Percentiles rank a stretch among this genome's conserved stretches.
Evolutionary conservation across 2,329 filamentous ascomycete species (phyloP).

Genomic region (Penicillium sp.): DNA sequence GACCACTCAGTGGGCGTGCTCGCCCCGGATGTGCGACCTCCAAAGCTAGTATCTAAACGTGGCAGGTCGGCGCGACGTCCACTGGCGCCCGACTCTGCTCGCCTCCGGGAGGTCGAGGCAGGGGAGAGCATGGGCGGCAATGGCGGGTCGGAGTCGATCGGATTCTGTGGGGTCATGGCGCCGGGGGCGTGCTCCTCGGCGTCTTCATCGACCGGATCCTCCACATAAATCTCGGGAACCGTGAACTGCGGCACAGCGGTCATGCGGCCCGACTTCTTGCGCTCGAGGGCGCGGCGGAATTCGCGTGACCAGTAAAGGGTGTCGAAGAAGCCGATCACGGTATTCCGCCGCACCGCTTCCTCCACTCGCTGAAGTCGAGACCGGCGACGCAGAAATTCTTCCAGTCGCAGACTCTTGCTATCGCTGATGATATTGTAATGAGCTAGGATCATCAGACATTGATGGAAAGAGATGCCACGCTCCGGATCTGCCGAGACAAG

Average conservation of each 20-base stretch:
- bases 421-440: constrained; percentile 99
- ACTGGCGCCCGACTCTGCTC: constrained; percentile 26
- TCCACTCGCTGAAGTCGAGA: constrained; percentile 89
- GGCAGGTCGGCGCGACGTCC: constrained; percentile 39
- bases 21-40: constrained; percentile 32
- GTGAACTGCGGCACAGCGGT: constrained; percentile 70
- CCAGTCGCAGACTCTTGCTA: constrained; percentile 87
- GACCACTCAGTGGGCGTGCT: constrained; percentile 44
- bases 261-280: constrained; percentile 69
- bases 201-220: constrained; percentile 58
- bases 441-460: constrained; percentile 87
- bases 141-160: constrained; percentile 12
- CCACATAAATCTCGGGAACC: constrained; percentile 84
- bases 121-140: constrained; percentile 32
- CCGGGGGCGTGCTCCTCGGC: constrained; percentile 11
- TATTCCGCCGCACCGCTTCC: constrained; percentile 82
- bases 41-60: constrained; percentile 39
- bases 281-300: constrained; percentile 70
- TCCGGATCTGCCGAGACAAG: constrained; percentile 88
- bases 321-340: constrained; percentile 92
- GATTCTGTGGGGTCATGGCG: constrained; percentile 20
- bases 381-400: constrained; percentile 87
- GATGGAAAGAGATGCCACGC: constrained; percentile 83
- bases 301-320: constrained; percentile 79
- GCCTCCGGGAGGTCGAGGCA: constrained; percentile 16